Evolutionary conservation across 345 rosid genomes (phyloP), one percentile per base, ranked within the genome.

Genomic region (Anacardium occidentale): DNA sequence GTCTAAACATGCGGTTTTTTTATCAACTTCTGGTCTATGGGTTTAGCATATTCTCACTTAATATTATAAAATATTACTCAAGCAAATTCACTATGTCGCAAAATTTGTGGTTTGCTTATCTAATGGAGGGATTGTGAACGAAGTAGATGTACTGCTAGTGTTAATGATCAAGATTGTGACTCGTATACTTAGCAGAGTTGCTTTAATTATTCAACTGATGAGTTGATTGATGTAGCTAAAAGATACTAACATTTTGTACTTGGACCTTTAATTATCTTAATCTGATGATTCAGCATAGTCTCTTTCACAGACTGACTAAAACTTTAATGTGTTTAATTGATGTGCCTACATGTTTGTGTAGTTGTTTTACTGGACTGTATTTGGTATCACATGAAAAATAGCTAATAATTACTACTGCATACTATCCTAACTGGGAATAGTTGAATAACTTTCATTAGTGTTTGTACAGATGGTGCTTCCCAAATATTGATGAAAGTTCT

Each of bases 381-480:
- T 18, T 21, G 18, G 14, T 59, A 61, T 32, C 10, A 5, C 45
- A 61, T 25, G 37, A 54, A 10, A 58, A 42, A 37, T 37, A 7
- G 7, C 42, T 5, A 37, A 1, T 37, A 37, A 45, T 44, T 5
- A 18, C 26, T n/a, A 15, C 53, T 20, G 75, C 32, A 51, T 34
- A 51, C 32, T 62, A 21, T 18, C 24, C 42, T 37, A 37, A 37
- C 26, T 51, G 26, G 13, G 62, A 58, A 71, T 50, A 34, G 42
- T 47, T 21, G 58, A 55, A 22, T 73, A 55, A 77, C 68, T 57
- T 68, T 51, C 25, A 13, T 67, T 67, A 34, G 24, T 60, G 64
- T 73, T 70, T 72, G 22, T 22, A 48, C 97, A 92, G 98, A 77
- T 89, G 88, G 86, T 89, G 86, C 76, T 81, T 76, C 74, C 87